Base-by-base conservation (phyloP, 257 asterid species). In the Mentha longifolia region DNA sequence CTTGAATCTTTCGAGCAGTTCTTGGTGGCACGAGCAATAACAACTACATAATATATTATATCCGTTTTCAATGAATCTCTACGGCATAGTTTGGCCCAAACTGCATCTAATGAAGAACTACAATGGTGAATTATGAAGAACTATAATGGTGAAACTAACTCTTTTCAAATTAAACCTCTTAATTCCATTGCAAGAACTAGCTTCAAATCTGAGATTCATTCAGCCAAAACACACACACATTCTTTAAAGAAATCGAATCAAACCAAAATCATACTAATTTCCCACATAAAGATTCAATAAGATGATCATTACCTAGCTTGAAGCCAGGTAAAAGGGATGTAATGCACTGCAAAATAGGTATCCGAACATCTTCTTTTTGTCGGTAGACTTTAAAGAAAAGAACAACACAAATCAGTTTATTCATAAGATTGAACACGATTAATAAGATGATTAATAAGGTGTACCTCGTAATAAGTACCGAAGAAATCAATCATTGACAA, bases 191-290 rank as follows among this genome's bases (percentile, higher is more conserved):
- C 43, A 65, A 65, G 12, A 58, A 70, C 39, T 35, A 49, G 30
- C 52, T 50, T 46, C 15, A 64, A 70, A 70, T 56, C 70, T 54
- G 62, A 43, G 12, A 71, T 67, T 8, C 61, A 72, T 61, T 5
- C 64, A 76, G 9, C 9, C 37, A 22, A 35, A 35, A 35, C 39
- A 35, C 39, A 35, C 46, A 30, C n/a, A 56, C 19, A n/a, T n/a
- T 17, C 71, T 56, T 55, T 56, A 60, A 65, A 65, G 22, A 33
- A 72, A 19, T 35, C 2, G 6, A 56, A 54, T n/a, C 5, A 50
- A 39, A 10, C 41, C 14, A 54, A 45, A 60, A 7, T 33, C 9
- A 58, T 15, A 20, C 46, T 45, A 65, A 47, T 28, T 31, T 33
- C 17, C 51, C 28, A 25, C 25, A 67, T 30, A 31, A 64, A 73